Evolutionary conservation across 257 asterid species (phyloP).

Genomic region (Solanum sejunctum): DNA sequence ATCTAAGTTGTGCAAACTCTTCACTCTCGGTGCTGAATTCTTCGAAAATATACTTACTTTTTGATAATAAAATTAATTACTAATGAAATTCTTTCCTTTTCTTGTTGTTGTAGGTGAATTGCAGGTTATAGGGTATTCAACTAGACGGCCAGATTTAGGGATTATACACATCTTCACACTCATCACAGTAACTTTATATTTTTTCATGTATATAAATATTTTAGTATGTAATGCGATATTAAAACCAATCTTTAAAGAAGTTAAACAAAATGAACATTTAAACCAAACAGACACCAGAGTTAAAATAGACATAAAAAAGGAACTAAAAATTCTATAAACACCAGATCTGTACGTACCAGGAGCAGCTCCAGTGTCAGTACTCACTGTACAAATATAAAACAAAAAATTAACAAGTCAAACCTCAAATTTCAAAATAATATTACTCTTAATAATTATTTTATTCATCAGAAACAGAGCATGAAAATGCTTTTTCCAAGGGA

Average conservation of each 20-base stretch:
- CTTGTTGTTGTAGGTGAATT: neutral
- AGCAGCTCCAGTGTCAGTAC: slow-evolving; percentile 26
- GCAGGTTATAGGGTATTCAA: neutral
- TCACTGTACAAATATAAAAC: slow-evolving; percentile 28
- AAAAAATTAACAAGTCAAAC: neutral
- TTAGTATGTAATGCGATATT: neutral
- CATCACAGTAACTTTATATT: neutral
- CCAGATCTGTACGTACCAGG: slow-evolving; percentile 44
- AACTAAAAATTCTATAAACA: neutral
- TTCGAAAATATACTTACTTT: too few relatives aligned
- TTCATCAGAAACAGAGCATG: neutral
- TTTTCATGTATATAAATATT: neutral
- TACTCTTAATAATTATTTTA: neutral
- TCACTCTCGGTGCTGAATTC: too few relatives aligned
- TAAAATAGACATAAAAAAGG: neutral
- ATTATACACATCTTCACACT: neutral
- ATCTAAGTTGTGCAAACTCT: too few relatives aligned
- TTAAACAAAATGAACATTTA: neutral
- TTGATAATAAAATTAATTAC: neutral
- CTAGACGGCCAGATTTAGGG: neutral
- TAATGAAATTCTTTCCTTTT: neutral
- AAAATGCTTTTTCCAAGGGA: neutral
- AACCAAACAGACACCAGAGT: neutral
- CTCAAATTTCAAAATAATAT: neutral
- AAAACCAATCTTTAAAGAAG: neutral